Evolutionary conservation across 108 stramenopile species (phyloP).

Genomic region (Nitzschia putrida): DNA sequence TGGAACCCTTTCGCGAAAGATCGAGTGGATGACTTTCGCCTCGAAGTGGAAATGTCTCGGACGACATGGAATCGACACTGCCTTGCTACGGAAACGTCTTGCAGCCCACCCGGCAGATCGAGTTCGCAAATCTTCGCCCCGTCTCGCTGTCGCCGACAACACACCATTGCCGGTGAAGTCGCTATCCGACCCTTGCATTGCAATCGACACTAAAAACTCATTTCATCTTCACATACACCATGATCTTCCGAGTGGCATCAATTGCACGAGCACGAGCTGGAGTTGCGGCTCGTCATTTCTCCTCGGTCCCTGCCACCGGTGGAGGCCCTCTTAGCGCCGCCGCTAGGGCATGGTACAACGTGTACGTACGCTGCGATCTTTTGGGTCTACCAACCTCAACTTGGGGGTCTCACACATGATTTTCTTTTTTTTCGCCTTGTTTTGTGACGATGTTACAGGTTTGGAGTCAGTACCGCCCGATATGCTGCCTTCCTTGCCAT

Average conservation of each 20-base stretch:
- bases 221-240: slow-evolving; percentile 11
- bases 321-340: slow-evolving; percentile 23
- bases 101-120: not conserved
- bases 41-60: not conserved
- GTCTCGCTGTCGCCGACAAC: not conserved
- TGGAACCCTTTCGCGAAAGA: not conserved
- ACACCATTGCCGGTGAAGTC: not conserved
- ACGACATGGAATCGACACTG: not conserved
- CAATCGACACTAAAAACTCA: not conserved
- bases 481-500: slow-evolving; percentile 81
- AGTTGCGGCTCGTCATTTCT: slow-evolving; percentile 10
- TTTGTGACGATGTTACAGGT: slow-evolving; percentile 36
- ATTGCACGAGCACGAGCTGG: slow-evolving; percentile 27
- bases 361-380: slow-evolving; percentile 30
- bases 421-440: slow-evolving; percentile 2
- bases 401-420: slow-evolving; percentile 5
- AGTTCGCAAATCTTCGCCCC: slow-evolving; percentile 8
- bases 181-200: not conserved
- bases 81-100: too few species aligned
- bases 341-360: slow-evolving; percentile 38
- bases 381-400: not conserved
- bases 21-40: not conserved
- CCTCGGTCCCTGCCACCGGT: slow-evolving; percentile 3
- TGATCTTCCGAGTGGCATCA: slow-evolving; percentile 34
- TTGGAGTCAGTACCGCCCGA: slow-evolving; percentile 78